Evolutionary conservation across 345 rosid species (phyloP), one percentile per base, ranked within the genome.

Genomic region (Anastatica hierochuntica): DNA sequence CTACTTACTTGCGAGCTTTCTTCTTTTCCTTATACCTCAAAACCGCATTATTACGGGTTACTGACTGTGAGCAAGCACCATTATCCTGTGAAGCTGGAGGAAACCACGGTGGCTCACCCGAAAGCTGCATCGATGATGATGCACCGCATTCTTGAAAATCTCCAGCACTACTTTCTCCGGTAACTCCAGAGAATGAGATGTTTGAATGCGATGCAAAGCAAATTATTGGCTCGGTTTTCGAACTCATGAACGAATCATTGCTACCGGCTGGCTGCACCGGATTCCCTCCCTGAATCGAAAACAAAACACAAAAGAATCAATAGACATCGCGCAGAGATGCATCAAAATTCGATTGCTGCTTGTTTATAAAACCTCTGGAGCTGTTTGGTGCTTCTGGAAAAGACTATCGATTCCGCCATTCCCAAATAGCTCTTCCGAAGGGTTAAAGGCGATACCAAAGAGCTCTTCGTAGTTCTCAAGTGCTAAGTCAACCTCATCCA

Each of bases 61-160:
- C 85, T 27, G 85, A 78, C 30, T 82, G 67, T 23, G 63, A 70
- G 41, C 80, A 77, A 40, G 61, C 62, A 41, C 40, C 53, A 15
- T 53, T 60, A 57, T 58, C 68, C 58, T 85, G 95, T 17, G 80
- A 70, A 56, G 90, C 57, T 10, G 78, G 84, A 35, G 84, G 77
- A 71, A 76, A 76, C 96, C 94, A 88, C 50, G 94, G 89, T 58
- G 95, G 89, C 74, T 88, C 97, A 14, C 95, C 92, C 71, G 80
- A 67, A 49, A 77, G 76, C 65, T 74, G 76, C 78, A 83, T 58
- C 3, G 86, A 69, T n/a, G n/a, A n/a, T 29, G 86, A 72, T 53
- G 84, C 95, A 45, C 84, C 95, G 69, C 97, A 88, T 42, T 88
- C 97, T 74, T 94, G 99, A 62, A 76, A 80, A 76, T 88, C 99